phyloP scores from a whole-genome alignment of 1,284 basidiomycete genomes.

The Crepidotus sp. region DNA sequence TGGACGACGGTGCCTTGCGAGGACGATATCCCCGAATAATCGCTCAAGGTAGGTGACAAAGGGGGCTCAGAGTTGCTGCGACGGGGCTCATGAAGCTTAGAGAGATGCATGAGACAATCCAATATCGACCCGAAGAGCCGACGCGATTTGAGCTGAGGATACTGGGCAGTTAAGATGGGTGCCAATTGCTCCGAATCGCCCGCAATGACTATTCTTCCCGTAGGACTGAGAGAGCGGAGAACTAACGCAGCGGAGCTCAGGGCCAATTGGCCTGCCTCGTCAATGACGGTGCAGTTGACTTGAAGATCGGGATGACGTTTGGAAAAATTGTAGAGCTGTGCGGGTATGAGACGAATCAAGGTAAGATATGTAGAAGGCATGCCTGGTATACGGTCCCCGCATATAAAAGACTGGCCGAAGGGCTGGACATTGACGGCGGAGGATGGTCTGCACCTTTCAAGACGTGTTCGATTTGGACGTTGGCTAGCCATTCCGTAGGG shows the following conservation, averaged over 20 bases:
- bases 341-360: background rate
- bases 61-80: slow-evolving; percentile 17
- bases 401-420: slow-evolving; percentile 28
- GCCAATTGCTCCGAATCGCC: slow-evolving; percentile 45
- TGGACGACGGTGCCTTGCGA: slow-evolving; percentile 35
- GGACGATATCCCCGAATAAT: slow-evolving; percentile 12
- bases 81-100: slow-evolving; percentile 18
- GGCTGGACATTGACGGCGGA: slow-evolving; percentile 21
- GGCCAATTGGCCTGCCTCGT: slow-evolving; percentile 42
- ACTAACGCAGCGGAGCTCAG: slow-evolving; percentile 37
- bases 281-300: slow-evolving; percentile 36
- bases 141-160: slow-evolving; percentile 31
- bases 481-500: slow-evolving; percentile 32
- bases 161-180: slow-evolving; percentile 37
- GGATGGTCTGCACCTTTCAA: slow-evolving; percentile 31
- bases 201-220: slow-evolving; percentile 36
- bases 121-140: slow-evolving; percentile 39
- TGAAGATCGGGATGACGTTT: slow-evolving; percentile 29
- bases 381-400: slow-evolving; percentile 42
- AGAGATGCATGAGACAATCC: slow-evolving; percentile 33
- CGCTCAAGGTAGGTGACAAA: slow-evolving; percentile 13
- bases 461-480: slow-evolving; percentile 33
- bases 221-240: slow-evolving; percentile 29
- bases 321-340: slow-evolving; percentile 37
- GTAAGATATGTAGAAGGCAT: slow-evolving; percentile 7